Percentiles rank a stretch among this genome's conserved stretches.
Conservation (phyloP, 2,329 filamentous ascomycete species). For the Alternaria sp. region DNA sequence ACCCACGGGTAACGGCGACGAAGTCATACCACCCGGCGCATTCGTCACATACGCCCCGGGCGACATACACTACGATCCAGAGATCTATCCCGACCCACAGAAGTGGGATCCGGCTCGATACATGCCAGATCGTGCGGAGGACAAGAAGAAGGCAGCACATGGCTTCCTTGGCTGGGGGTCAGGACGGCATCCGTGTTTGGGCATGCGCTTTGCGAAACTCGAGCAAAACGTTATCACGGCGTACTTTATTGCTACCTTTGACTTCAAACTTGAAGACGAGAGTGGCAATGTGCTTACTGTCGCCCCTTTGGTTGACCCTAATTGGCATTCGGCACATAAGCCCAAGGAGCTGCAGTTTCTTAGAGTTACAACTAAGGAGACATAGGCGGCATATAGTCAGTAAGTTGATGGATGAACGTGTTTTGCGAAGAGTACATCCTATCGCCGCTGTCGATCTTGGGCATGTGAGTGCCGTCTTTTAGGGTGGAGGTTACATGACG, state of each 20-base stretch:
- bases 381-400: constrained; percentile 4
- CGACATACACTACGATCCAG: constrained; percentile 58
- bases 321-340: constrained; percentile 51
- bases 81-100: constrained; percentile 57
- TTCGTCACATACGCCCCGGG: constrained; percentile 56
- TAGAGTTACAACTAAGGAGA: constrained; percentile 46
- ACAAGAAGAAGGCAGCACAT: constrained; percentile 48
- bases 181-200: constrained; percentile 53
- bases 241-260: constrained; percentile 58
- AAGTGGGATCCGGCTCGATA: constrained; percentile 61
- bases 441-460: neutral
- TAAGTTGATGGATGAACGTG: neutral
- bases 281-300: constrained; percentile 40
- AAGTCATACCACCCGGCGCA: constrained; percentile 58
- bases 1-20: constrained; percentile 51
- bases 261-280: constrained; percentile 54
- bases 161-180: constrained; percentile 49
- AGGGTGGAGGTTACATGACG: neutral
- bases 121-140: constrained; percentile 56
- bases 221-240: constrained; percentile 59
- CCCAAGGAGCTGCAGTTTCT: constrained; percentile 46
- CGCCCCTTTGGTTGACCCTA: constrained; percentile 46
- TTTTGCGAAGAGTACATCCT: neutral
- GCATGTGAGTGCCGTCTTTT: neutral
- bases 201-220: constrained; percentile 59